Evolutionary conservation across 2,329 filamentous ascomycete genomes (phyloP).

Genomic region (Dendryphion nanum): DNA sequence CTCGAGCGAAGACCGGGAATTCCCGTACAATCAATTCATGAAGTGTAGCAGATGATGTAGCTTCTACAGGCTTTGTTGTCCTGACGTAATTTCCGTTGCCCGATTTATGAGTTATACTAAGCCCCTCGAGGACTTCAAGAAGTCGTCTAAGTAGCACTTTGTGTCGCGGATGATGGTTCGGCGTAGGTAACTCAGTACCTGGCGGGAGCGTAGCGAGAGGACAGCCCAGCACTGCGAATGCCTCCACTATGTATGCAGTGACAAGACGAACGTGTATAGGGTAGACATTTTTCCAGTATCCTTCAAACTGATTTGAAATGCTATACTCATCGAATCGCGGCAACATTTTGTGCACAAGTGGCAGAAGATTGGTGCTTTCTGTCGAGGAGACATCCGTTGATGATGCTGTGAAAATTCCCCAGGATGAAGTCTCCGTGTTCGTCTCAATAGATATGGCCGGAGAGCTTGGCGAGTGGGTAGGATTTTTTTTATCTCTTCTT

Average conservation of each 20-base stretch:
- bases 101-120: too few relatives aligned
- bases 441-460: too few relatives aligned
- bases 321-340: too few relatives aligned
- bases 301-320: too few relatives aligned
- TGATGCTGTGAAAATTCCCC: too few relatives aligned
- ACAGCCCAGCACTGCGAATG: constrained; percentile 9
- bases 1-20: constrained; percentile 11
- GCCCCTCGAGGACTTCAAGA: constrained; percentile 8
- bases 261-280: constrained; percentile 2
- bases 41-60: not conserved
- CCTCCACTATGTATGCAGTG: constrained; percentile 15
- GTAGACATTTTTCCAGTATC: not conserved
- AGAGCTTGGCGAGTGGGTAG: too few relatives aligned
- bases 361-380: too few relatives aligned
- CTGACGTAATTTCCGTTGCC: constrained; percentile 3
- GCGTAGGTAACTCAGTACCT: constrained; percentile 7
- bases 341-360: too few relatives aligned
- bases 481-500: too few relatives aligned
- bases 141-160: constrained; percentile 8
- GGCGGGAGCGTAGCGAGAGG: constrained; percentile 3
- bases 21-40: not conserved
- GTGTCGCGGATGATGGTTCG: constrained; percentile 7
- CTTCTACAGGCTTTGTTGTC: not conserved
- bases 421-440: too few relatives aligned
- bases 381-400: too few relatives aligned